Evolutionary conservation across 176 grass and related monocot species (phyloP).

Genomic region (Themeda triandra): DNA sequence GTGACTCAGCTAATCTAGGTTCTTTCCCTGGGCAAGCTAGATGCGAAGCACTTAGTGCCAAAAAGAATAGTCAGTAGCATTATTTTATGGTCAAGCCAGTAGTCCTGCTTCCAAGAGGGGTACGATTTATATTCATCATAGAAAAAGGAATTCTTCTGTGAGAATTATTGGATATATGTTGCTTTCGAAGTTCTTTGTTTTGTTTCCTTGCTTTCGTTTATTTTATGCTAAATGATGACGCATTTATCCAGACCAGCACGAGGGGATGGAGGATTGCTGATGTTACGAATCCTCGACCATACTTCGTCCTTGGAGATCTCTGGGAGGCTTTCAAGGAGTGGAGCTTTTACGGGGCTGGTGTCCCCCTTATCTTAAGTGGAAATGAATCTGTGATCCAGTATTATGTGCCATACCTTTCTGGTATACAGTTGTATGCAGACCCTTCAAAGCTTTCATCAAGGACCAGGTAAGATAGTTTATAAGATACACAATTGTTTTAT

Average conservation of each 20-base stretch:
- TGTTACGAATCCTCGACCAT: constrained; percentile 29
- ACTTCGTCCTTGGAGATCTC: constrained; percentile 69
- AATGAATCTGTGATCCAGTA: constrained; percentile 80
- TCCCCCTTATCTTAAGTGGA: constrained; percentile 69
- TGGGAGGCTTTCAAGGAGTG: constrained; percentile 93
- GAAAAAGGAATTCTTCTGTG: neutral
- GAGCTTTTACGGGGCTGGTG: constrained; percentile 87
- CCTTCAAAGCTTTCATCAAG: constrained; percentile 36
- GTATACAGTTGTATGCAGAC: constrained; percentile 73
- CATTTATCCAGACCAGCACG: constrained; percentile 37
- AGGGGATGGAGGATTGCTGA: constrained; percentile 57
- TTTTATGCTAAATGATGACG: neutral
- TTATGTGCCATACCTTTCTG: constrained; percentile 91
- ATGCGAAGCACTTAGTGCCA: neutral
- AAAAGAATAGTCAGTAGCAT: neutral
- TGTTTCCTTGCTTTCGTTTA: neutral
- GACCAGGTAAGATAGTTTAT: constrained; percentile 41
- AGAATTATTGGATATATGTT: neutral
- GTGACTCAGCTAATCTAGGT: neutral
- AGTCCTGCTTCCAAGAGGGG: neutral
- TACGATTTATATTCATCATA: neutral
- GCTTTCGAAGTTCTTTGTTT: neutral
- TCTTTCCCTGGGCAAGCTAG: neutral
- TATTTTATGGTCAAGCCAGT: neutral
- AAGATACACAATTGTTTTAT: neutral